Base-by-base conservation (phyloP, 2,329 filamentous ascomycete genomes). In the Cercospora zeina region DNA sequence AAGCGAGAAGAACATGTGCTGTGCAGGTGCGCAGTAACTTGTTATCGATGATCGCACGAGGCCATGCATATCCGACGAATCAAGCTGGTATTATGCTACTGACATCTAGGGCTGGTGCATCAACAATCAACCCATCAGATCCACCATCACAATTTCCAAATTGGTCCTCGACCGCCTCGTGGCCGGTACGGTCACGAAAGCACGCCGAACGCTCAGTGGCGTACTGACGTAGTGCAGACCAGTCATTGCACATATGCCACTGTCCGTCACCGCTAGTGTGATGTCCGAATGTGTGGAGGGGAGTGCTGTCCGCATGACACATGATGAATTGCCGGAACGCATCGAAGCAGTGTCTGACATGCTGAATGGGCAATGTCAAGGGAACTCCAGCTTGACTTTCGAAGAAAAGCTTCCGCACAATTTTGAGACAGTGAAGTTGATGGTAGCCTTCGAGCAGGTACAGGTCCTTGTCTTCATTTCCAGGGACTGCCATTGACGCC, bases 371-470 rank as follows among this genome's bases (percentile, higher is more conserved):
- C 30, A 54, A 59, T 27, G 54, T 59, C 49, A 64, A 51, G 11
- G 49, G 37, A 13, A 42, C 36, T 49, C 39, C 54, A 16, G 55
- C 45, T 6, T 59, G 21, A 19, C 42, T 53, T 42, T 64, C 54
- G 34, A 62, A 54, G 19, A 64, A 62, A 5, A 62, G 36, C 34
- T 49, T 54, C 21, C 62, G 49, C 21, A 62, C 59, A 33, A 64
- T 64, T 30, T 59, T 64, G 33, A 67, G 39, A 50, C 65, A 67
- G 45, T 67, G 65, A 14, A 67, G 57, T 31, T 62, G 58, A 53
- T 67, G 65, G 13, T 67, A 65, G 13, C 54, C 53, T 51, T 67
- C 65, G n/a, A 67, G 55, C 3, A 62, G 47, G 54, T 67, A 67
- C 2, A 67, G 54, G 10, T 45, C 56, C 39, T 62, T 55, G n/a